These are phyloP conservation scores for Actinidia chinensis DNA, from an alignment of 179 eudicot species.

Conservation along the genomic window DNA sequence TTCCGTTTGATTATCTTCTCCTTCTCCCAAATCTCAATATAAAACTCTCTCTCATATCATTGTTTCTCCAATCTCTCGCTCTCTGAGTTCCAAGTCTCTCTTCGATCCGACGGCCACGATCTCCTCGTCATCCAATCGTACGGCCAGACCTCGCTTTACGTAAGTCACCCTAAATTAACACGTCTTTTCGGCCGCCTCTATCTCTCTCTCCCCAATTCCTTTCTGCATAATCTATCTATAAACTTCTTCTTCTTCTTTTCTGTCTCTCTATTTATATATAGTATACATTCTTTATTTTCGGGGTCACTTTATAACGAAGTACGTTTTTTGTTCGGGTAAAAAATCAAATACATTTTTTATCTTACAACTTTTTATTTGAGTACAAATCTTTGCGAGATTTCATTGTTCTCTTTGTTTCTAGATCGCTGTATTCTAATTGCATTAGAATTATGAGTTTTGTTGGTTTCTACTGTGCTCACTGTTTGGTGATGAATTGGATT, in stretches of 20 bases:
- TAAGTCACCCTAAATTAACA: slow-evolving; percentile 8
- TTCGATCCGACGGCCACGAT: slow-evolving; percentile 26
- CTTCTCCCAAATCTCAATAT: background rate
- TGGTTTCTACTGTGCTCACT: background rate
- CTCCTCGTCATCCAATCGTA: slow-evolving; percentile 23
- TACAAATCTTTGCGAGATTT: background rate
- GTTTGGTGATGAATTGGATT: background rate
- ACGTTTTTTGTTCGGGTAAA: background rate
- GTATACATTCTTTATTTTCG: too few relatives aligned
- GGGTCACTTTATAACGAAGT: background rate
- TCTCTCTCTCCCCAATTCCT: background rate
- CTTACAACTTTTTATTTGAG: too few relatives aligned
- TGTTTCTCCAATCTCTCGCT: slow-evolving; percentile 1
- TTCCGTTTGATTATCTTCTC: background rate
- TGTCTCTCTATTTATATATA: background rate
- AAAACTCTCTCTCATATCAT: slow-evolving; percentile 10
- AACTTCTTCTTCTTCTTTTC: background rate
- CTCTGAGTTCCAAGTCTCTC: background rate
- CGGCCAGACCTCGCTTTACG: slow-evolving; percentile 16
- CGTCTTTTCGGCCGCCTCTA: background rate
- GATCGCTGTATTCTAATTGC: background rate
- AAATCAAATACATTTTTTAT: background rate
- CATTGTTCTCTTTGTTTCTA: background rate
- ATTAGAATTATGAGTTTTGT: background rate
- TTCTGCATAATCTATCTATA: background rate